A percentile compares a stretch with the other conserved stretches of the same genome.
These are phyloP conservation scores for Fusarium mangiferae DNA, from an alignment of 2,329 filamentous ascomycete species.

Conservation along the genomic window DNA sequence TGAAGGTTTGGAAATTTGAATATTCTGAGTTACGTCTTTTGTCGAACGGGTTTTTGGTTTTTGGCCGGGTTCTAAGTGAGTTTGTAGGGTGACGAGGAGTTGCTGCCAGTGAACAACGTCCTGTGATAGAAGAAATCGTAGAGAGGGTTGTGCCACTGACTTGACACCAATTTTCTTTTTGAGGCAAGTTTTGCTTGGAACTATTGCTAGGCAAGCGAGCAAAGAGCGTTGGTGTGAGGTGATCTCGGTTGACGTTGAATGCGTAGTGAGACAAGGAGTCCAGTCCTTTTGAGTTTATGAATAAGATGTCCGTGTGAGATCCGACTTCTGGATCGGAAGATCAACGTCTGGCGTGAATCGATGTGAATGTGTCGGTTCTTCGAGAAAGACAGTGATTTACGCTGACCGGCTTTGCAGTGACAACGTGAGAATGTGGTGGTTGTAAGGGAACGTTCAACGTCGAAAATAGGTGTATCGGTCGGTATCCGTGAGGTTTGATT, in stretches of 20 bases:
- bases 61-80: conserved; percentile 16
- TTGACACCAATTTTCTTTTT: conserved; percentile 25
- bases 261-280: conserved; percentile 42
- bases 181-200: conserved; percentile 17
- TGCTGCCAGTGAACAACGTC: conserved; percentile 8
- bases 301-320: conserved; percentile 8
- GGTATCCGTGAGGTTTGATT: conserved; percentile 34
- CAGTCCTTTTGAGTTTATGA: conserved; percentile 40
- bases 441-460: conserved; percentile 47
- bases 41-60: background rate
- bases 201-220: conserved; percentile 22
- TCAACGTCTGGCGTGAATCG: conserved; percentile 27
- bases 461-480: conserved; percentile 40
- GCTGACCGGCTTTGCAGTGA: conserved; percentile 28
- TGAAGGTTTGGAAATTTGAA: conserved; percentile 18
- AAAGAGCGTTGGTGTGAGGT: conserved; percentile 19
- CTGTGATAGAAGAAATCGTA: conserved; percentile 4
- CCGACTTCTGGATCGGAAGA: conserved; percentile 32
- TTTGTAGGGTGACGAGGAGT: background rate
- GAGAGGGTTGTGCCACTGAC: conserved; percentile 35
- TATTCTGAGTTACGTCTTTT: conserved; percentile 7
- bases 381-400: conserved; percentile 34
- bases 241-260: conserved; percentile 18
- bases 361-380: conserved; percentile 22
- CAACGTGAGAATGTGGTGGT: conserved; percentile 6